phyloP scores from a whole-genome alignment of 257 asterid species.

The Capsicum rhomboideum region DNA sequence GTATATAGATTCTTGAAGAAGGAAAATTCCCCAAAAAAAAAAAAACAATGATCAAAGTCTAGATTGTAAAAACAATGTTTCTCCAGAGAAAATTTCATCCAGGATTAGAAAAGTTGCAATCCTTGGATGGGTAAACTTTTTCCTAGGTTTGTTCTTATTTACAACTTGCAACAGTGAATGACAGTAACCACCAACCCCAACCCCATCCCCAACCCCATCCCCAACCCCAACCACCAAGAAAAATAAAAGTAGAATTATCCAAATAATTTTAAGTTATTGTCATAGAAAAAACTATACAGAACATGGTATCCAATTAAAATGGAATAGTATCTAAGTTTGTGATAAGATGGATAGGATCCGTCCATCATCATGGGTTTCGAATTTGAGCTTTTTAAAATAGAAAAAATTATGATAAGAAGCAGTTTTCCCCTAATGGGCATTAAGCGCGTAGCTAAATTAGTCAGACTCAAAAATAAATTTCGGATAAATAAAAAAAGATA shows the following conservation, averaged over 20 bases:
- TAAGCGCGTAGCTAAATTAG: not conserved
- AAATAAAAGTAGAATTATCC: not conserved
- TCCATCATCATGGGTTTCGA: too few species aligned
- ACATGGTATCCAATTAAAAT: not conserved
- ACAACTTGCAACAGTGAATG: not conserved
- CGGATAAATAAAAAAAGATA: not conserved
- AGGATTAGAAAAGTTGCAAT: not conserved
- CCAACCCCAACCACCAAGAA: not conserved
- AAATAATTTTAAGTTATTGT: not conserved
- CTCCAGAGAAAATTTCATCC: not conserved
- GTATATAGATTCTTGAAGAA: not conserved
- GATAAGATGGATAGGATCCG: too few species aligned
- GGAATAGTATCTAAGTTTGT: too few species aligned
- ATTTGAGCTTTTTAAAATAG: too few species aligned
- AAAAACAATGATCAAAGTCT: not conserved
- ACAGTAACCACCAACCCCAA: not conserved
- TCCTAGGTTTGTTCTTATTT: not conserved
- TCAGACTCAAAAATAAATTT: not conserved
- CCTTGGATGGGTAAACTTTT: not conserved
- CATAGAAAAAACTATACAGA: not conserved
- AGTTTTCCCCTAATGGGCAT: not conserved
- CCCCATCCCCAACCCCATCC: not conserved
- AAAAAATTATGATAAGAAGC: too few species aligned
- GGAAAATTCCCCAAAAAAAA: too few species aligned
- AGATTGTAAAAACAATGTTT: not conserved